Conservation (phyloP, 2,329 filamentous ascomycete genomes). For the Sordariomycetes sp. region DNA sequence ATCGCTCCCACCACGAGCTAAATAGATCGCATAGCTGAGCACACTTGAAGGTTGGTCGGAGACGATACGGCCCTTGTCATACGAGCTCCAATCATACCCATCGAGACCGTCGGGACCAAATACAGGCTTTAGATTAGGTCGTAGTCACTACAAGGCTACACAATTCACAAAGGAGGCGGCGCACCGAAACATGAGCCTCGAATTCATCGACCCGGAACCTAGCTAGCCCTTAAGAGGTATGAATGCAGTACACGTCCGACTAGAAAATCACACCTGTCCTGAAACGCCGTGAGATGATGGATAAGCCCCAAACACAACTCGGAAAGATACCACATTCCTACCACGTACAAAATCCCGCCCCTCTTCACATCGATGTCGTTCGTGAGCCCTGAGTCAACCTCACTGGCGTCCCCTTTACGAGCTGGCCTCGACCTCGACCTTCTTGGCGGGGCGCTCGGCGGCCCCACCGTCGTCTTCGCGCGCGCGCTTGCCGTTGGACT, state of each 20-base stretch:
- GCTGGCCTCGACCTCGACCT: constrained; percentile 42
- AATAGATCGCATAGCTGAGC: no score
- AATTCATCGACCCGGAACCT: background rate
- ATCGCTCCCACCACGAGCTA: no score
- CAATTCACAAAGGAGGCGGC: background rate
- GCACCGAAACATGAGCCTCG: background rate
- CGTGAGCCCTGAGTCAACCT: background rate
- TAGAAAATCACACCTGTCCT: background rate
- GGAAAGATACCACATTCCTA: background rate
- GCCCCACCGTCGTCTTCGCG: constrained; percentile 38
- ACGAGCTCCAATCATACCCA: no score
- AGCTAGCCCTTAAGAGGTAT: background rate
- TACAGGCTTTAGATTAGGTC: no score
- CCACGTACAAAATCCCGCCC: background rate
- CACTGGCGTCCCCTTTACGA: background rate
- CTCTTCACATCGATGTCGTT: background rate
- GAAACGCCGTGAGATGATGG: background rate
- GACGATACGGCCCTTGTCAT: no score
- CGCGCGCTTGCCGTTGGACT: constrained; percentile 39
- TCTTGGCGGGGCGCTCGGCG: constrained; percentile 44
- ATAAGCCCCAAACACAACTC: background rate
- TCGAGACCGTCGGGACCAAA: no score
- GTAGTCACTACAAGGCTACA: background rate
- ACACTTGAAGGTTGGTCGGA: no score
- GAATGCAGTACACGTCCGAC: background rate